phyloP scores from a whole-genome alignment of 345 rosid genomes.

The Gossypium bickii region DNA sequence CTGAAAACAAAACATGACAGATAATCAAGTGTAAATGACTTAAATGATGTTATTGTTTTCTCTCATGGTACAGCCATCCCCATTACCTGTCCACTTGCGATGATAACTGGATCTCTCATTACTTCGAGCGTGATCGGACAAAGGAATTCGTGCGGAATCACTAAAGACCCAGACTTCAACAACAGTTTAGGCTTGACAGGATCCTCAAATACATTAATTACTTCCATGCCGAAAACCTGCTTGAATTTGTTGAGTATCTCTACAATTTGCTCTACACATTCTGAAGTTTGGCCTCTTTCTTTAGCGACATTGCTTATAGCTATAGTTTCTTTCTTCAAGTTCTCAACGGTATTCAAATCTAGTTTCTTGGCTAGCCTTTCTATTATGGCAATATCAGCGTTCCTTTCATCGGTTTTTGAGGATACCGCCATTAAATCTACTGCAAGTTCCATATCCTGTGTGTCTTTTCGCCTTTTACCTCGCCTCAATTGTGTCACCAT shows the following conservation, averaged over 20 bases:
- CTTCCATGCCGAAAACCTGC: conserved; percentile 46
- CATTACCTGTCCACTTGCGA: conserved; percentile 74
- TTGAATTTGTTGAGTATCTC: conserved; percentile 65
- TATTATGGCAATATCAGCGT: conserved; percentile 63
- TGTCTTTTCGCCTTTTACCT: conserved; percentile 60
- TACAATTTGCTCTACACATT: conserved; percentile 46
- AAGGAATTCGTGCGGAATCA: conserved; percentile 72
- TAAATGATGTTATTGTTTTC: not conserved
- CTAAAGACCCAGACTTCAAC: conserved; percentile 35
- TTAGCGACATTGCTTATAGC: conserved; percentile 46
- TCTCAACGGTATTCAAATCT: conserved; percentile 46
- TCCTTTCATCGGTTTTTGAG: conserved; percentile 51
- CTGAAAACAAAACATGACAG: conserved; percentile 24
- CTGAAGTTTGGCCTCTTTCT: conserved; percentile 38
- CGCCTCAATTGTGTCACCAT: conserved; percentile 45
- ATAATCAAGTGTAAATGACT: not conserved
- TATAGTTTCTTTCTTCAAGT: conserved; percentile 51
- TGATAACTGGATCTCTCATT: conserved; percentile 73
- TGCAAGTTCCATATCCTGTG: conserved; percentile 77
- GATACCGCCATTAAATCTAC: conserved; percentile 74
- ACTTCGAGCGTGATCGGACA: conserved; percentile 76
- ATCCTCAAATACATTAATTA: conserved; percentile 31
- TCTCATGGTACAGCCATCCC: not conserved
- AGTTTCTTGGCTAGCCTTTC: conserved; percentile 74
- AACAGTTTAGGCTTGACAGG: conserved; percentile 31